Evolutionary conservation across 768 basidiomycete species (phyloP).

Genomic region (Hygrophoropsis aurantiaca): DNA sequence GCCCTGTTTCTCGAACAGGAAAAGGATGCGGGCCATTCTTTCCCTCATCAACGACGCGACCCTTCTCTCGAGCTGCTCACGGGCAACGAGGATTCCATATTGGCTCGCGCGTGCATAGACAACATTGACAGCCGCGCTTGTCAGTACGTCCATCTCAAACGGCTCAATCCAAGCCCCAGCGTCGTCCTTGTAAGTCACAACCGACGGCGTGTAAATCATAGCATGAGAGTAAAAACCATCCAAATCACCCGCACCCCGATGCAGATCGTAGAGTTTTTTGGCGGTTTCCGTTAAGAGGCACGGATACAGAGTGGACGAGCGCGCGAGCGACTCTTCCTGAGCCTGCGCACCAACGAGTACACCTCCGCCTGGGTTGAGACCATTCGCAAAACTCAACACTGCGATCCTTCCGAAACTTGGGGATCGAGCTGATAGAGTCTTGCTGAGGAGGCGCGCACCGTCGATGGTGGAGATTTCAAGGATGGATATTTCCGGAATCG

Average conservation of each 20-base stretch:
- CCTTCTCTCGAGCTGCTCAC: conserved; percentile 23
- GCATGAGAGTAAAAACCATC: conserved; percentile 69
- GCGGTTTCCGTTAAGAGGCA: conserved; percentile 50
- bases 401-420: conserved; percentile 37
- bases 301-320: conserved; percentile 62
- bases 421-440: conserved; percentile 6
- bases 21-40: conserved; percentile 67
- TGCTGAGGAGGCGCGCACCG: conserved; percentile 36
- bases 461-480: conserved; percentile 58
- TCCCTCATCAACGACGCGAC: conserved; percentile 65
- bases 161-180: conserved; percentile 50
- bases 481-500: conserved; percentile 42
- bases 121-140: conserved; percentile 72
- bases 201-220: conserved; percentile 64
- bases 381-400: conserved; percentile 70
- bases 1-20: conserved; percentile 62
- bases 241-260: conserved; percentile 46
- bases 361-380: conserved; percentile 65
- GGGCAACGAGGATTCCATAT: not conserved
- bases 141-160: conserved; percentile 56
- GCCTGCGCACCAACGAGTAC: conserved; percentile 66
- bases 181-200: conserved; percentile 59
- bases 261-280: conserved; percentile 55
- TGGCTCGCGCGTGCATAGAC: conserved; percentile 31
- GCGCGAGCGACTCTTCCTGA: conserved; percentile 72